Percentiles rank a stretch among this genome's conserved stretches.
These are phyloP conservation scores for Alternaria novae-zelandiae DNA, from an alignment of 2,329 filamentous ascomycete species.

Conservation along the genomic window DNA sequence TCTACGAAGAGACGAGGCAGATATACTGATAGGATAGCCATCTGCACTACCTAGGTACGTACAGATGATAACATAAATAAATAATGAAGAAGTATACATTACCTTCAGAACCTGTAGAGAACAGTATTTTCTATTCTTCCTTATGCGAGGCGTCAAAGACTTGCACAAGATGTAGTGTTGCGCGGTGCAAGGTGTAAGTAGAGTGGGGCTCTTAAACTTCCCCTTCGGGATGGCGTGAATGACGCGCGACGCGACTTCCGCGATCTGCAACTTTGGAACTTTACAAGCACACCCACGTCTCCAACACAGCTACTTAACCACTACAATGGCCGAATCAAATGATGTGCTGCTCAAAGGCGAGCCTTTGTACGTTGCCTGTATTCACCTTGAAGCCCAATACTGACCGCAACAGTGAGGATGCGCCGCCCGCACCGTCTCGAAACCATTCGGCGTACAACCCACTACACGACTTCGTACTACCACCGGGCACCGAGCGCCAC, in stretches of 20 bases:
- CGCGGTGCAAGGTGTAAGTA: neutral
- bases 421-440: constrained; percentile 29
- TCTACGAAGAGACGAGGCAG: neutral
- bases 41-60: neutral
- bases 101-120: neutral
- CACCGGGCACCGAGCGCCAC: constrained; percentile 66
- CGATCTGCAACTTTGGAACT: constrained; percentile 18
- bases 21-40: neutral
- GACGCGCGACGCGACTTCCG: constrained; percentile 26
- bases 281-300: constrained; percentile 1
- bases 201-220: constrained; percentile 18
- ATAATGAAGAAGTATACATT: neutral
- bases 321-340: constrained; percentile 23
- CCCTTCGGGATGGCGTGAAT: constrained; percentile 25
- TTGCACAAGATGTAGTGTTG: neutral
- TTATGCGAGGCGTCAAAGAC: neutral
- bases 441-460: constrained; percentile 71
- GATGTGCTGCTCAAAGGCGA: constrained; percentile 34
- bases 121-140: neutral
- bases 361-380: constrained; percentile 35
- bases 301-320: neutral
- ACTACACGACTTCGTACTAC: constrained; percentile 74
- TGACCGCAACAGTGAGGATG: constrained; percentile 34
- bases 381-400: neutral
- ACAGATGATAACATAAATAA: neutral